Evolutionary conservation across 176 grass and related monocot genomes (phyloP).

Genomic region (Oryza officinalis): DNA sequence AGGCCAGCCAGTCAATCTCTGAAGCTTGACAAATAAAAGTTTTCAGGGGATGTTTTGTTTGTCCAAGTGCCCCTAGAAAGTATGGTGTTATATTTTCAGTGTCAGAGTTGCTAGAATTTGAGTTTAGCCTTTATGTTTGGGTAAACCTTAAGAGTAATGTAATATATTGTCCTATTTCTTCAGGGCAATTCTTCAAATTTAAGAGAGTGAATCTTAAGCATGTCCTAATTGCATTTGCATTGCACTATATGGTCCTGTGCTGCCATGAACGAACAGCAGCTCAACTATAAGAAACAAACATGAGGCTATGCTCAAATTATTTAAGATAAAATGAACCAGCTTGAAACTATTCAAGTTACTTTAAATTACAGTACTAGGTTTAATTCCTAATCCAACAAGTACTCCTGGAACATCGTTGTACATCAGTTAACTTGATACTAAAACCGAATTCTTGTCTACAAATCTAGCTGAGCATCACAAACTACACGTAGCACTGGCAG

Average conservation of each 20-base stretch:
- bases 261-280: neutral
- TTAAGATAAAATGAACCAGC: neutral
- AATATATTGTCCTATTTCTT: neutral
- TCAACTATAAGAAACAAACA: neutral
- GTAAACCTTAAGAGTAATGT: neutral
- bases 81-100: neutral
- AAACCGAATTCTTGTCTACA: neutral
- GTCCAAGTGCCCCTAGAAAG: neutral
- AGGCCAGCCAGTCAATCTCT: neutral
- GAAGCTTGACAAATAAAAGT: slow-evolving; percentile 29
- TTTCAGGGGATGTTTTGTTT: neutral
- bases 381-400: slow-evolving; percentile 13
- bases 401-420: neutral
- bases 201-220: neutral
- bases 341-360: neutral
- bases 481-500: neutral
- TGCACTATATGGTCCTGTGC: neutral
- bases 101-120: slow-evolving; percentile 12
- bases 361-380: neutral
- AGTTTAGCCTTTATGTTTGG: neutral
- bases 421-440: neutral
- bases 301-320: too few relatives aligned
- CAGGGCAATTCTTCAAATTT: neutral
- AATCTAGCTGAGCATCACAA: slow-evolving; percentile 2
- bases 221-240: neutral